Conservation (phyloP, 345 rosid genomes). For the Bruguiera gymnorhiza region DNA sequence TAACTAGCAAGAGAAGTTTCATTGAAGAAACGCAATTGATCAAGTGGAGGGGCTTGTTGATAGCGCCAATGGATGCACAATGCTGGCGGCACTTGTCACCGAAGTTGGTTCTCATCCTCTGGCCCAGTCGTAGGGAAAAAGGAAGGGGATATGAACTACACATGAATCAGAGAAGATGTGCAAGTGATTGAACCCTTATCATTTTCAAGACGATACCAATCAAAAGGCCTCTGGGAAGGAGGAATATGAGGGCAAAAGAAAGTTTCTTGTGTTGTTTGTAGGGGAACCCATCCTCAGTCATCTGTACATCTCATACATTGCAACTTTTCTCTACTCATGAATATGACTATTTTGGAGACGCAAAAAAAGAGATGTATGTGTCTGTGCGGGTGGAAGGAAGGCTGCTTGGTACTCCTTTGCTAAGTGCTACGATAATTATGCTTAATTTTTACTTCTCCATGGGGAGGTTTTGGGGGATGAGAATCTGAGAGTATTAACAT, state of each 20-base stretch:
- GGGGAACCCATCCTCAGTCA: slow-evolving; percentile 23
- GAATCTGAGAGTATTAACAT: not conserved
- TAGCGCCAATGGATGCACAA: slow-evolving; percentile 14
- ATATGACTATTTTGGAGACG: slow-evolving; percentile 28
- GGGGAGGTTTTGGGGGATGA: slow-evolving; percentile 4
- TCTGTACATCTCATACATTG: slow-evolving; percentile 47
- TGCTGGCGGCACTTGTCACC: not conserved
- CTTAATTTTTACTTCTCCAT: not conserved
- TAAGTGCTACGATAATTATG: too few relatives aligned
- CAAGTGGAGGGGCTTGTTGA: slow-evolving; percentile 15
- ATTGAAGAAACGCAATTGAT: not conserved
- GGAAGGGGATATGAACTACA: not conserved
- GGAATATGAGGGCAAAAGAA: slow-evolving; percentile 6
- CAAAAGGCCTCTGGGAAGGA: slow-evolving; percentile 13
- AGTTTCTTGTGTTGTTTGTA: slow-evolving; percentile 11
- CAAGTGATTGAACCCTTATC: slow-evolving; percentile 8
- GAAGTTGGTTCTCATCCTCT: slow-evolving; percentile 26
- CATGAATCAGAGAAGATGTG: not conserved
- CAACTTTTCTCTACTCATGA: slow-evolving; percentile 47
- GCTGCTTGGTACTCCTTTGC: slow-evolving; percentile 15
- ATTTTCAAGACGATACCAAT: not conserved
- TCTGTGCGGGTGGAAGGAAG: not conserved
- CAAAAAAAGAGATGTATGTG: not conserved
- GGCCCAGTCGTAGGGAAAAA: not conserved
- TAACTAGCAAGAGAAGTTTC: not conserved